phyloP scores from a whole-genome alignment of 768 basidiomycete genomes.

The Boletus eberwhitei region DNA sequence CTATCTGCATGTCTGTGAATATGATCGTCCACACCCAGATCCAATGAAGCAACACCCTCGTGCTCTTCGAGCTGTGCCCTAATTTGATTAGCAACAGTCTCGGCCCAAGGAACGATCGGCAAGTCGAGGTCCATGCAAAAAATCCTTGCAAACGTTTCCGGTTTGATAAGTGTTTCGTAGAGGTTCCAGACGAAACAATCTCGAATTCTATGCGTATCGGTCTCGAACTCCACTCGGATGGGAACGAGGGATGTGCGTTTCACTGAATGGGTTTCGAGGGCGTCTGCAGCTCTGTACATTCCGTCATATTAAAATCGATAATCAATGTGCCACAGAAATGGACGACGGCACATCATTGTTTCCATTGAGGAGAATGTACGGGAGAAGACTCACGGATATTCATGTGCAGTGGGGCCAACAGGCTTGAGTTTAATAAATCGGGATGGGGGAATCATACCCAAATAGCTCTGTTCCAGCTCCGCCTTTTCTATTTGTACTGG shows the following conservation, averaged over 20 bases:
- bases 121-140: constrained; percentile 91
- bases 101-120: constrained; percentile 59
- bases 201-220: constrained; percentile 84
- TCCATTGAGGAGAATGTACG: constrained; percentile 1
- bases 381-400: constrained; percentile 63
- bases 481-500: constrained; percentile 41
- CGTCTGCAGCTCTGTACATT: constrained; percentile 55
- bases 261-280: constrained; percentile 60
- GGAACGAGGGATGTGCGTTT: constrained; percentile 66
- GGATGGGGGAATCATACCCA: constrained; percentile 81
- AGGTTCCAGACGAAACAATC: constrained; percentile 97
- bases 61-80: constrained; percentile 89
- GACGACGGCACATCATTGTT: constrained; percentile 7
- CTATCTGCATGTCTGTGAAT: constrained; percentile 13
- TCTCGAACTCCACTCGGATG: constrained; percentile 94
- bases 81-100: constrained; percentile 83
- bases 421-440: constrained; percentile 66
- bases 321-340: constrained; percentile 18
- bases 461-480: constrained; percentile 83
- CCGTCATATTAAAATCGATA: constrained; percentile 15
- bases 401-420: constrained; percentile 60
- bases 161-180: constrained; percentile 81
- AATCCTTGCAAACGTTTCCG: constrained; percentile 77
- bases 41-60: constrained; percentile 76
- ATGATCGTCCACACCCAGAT: constrained; percentile 47